Evolutionary conservation across 352 stramenopile species (phyloP).

Genomic region (Thraustochytrium sp.): DNA sequence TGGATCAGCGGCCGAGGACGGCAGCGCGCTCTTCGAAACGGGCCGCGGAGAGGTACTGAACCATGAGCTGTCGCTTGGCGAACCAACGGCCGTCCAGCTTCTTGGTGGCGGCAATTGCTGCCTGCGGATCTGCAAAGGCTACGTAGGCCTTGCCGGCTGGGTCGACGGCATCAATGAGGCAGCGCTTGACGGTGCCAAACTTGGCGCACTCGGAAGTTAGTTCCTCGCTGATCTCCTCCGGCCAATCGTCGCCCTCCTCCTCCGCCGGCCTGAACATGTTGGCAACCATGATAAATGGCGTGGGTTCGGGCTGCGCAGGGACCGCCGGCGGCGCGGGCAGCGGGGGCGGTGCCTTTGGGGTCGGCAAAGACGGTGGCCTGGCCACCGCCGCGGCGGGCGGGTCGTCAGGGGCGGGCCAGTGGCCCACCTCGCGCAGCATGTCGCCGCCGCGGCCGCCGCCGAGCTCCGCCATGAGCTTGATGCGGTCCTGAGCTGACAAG

Average conservation of each 20-base stretch:
- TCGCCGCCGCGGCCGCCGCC: background rate
- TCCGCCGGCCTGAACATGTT: background rate
- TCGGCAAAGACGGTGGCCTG: background rate
- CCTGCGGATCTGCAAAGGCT: background rate
- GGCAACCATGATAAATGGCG: background rate
- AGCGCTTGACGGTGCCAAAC: background rate
- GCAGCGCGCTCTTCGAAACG: no score
- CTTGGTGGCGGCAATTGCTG: background rate
- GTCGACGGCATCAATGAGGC: background rate
- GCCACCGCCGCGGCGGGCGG: background rate
- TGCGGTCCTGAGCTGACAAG: background rate
- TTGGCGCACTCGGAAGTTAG: background rate
- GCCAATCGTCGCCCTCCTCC: background rate
- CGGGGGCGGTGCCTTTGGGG: background rate
- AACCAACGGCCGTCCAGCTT: background rate
- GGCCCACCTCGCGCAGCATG: background rate
- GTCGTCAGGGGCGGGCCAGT: background rate
- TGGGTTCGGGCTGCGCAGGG: background rate
- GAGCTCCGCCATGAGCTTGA: constrained; percentile 4
- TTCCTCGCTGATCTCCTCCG: background rate
- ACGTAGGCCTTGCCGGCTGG: background rate
- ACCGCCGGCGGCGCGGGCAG: background rate
- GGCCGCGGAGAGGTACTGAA: no score
- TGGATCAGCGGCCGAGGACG: no score
- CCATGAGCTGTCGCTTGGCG: background rate